Base-by-base conservation (phyloP, 805 yeast genomes). In the Yarrowia sp. region DNA sequence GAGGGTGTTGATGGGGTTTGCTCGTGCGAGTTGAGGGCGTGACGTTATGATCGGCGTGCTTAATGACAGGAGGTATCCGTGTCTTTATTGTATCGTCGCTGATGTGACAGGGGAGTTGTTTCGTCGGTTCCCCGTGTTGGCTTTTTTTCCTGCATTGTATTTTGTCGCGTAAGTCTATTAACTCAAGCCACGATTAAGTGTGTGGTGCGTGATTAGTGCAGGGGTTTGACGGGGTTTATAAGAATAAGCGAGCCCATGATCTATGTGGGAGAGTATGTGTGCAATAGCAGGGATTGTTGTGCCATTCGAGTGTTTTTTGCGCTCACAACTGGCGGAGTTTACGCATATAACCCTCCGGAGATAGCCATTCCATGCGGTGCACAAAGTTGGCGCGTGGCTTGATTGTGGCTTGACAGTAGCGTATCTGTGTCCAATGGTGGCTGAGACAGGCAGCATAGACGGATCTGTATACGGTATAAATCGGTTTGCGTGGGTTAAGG, bases 101-200 rank as follows among this genome's bases (percentile, higher is more conserved):
- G 25, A 19, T 13, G 35, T 8, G 51, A n/a, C n/a, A n/a, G n/a
- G n/a, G n/a, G n/a, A n/a, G n/a, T n/a, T n/a, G n/a, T n/a, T 44
- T 13, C 22, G 12, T 22, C 14, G 16, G 51, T 27, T 18, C 29
- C 13, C 5, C 21, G 14, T 6, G 51, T 29, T 29, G 24, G 7
- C 6, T 19, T 24, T 16, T 25, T 44, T 27, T 44, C 6, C 10
- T 44, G 35, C 24, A 27, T 9, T 44, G 33, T 44, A 44, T 44
- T 18, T 44, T 44, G 51, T 44, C 51, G 51, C 51, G 16, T 44
- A 47, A 47, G 38, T 47, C 55, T 31, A 47, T 27, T 44, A 47
- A 47, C 55, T 47, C 55, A 47, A 47, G 55, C 55, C 55, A 47
- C 55, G 55, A 47, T 47, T 14, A 47, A 32, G 55, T 47, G 29